Evolutionary conservation across 1,284 basidiomycete genomes (phyloP), one percentile per base, ranked within the genome.

Genomic region (Marasmius fiardii): DNA sequence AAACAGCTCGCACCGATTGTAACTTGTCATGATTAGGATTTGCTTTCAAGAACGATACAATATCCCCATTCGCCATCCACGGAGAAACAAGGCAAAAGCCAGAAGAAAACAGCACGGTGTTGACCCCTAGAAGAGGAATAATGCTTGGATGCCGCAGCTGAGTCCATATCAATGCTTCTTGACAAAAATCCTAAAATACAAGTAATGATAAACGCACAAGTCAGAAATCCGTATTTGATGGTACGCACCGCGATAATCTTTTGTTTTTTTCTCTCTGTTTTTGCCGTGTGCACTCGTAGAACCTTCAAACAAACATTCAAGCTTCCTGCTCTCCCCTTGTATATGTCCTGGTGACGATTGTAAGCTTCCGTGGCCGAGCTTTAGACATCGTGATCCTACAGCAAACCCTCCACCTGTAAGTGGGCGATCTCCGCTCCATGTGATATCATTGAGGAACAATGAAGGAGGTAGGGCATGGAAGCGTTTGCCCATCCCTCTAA

Each of bases 341-440:
- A 60, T 23, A 58, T 58, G 43, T 60, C 59, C 59, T 60, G 37
- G 18, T 3, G 45, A 39, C 26, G n/a, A n/a, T 20, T 10, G 28
- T 18, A 7, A 41, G 39, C 20, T 6, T 7, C 11, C 4, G n/a
- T n/a, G 4, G 14, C 20, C 20, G 4, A 14, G 39, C 7, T 41
- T n/a, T 16, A 4, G 33, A 8, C 23, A n/a, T 2, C 4, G 7
- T 28, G 47, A 26, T 47, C 57, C 35, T 34, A 57, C 60, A 16
- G 60, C 58, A 37, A 59, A 61, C 21, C 60, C 60, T 18, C 60
- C 60, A 18, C 57, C 55, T 2, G 50, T 41, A 39, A 61, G 43
- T 24, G 60, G 43, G 53, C 53, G 20, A 26, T 28, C 45, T 3
- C 58, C 53, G 28, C 49, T 49, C 26, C 44, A 26, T 11, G 23